Base-by-base conservation (phyloP, 2,329 filamentous ascomycete genomes). In the Paraconiothyrium sp. region DNA sequence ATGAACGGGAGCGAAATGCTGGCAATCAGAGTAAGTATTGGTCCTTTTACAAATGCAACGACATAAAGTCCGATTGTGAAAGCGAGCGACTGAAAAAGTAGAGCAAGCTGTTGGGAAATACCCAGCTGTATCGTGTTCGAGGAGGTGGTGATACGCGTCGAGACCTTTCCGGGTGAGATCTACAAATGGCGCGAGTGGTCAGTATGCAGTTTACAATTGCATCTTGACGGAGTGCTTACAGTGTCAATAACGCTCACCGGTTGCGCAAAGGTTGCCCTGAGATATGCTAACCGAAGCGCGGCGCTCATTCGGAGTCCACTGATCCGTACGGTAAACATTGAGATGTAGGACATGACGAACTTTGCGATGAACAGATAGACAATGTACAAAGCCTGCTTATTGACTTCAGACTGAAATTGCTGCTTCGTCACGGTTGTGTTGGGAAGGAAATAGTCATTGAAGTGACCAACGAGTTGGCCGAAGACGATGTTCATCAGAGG, bases 401-500 rank as follows among this genome's bases (percentile, higher is more conserved):
- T 82, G 46, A 89, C 81, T n/a, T 82, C 72, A 2, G 76, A 68
- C 54, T 83, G 81, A 69, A 89, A 89, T 8, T 81, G 72, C 1
- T 77, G 78, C 22, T 83, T 79, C 1, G 79, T 82, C 37, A 82
- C 72, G 2, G 80, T 78, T 9, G 81, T 67, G 27, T 74, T 52
- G 14, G 82, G 82, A 0, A 77, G 76, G 59, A 85, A 85, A 70
- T 88, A 90, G n/a, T 79, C 75, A 56, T 83, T 86, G 67, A 89
- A 89, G 9, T 82, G 78, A 8, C 84, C 84, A 49, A 88, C 82
- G 1, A 77, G 72, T 58, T 77, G 72, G 32, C 76, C 84, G 69
- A 88, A 85, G 11, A 87, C 76, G 43, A 89, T 78, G 41, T 87
- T 86, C 85, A 89, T 88, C 37, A 88, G 67, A 0, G 86, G 86